These are phyloP conservation scores for Pyrenopolyporus hunteri DNA, from an alignment of 495 filamentous ascomycete species.

Conservation along the genomic window DNA sequence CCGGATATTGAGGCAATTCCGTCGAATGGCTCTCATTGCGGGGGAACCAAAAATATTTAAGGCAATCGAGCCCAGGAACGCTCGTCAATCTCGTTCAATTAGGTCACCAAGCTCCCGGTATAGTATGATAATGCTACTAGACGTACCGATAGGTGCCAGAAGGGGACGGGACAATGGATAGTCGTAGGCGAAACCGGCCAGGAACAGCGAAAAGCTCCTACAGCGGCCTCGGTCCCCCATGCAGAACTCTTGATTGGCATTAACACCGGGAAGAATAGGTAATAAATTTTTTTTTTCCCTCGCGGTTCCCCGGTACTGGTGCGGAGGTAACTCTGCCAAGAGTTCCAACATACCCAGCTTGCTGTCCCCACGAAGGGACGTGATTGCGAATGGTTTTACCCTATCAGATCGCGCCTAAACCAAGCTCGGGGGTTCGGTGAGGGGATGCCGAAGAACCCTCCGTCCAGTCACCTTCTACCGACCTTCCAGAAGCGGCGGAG, in stretches of 20 bases:
- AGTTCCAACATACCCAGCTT: conserved; percentile 30
- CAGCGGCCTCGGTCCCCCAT: conserved; percentile 26
- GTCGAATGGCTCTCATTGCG: conserved; percentile 32
- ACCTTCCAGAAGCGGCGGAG: conserved; percentile 44
- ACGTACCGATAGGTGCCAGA: conserved; percentile 8
- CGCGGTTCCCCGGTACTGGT: conserved; percentile 27
- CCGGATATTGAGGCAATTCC: conserved; percentile 33
- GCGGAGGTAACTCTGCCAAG: conserved; percentile 36
- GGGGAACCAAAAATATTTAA: conserved; percentile 25
- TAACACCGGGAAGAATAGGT: conserved; percentile 28
- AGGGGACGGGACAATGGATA: too few species aligned
- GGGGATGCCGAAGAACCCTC: conserved; percentile 40
- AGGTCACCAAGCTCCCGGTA: conserved; percentile 30
- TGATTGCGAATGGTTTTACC: conserved; percentile 35
- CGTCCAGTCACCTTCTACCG: conserved; percentile 43
- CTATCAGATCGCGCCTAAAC: conserved; percentile 32
- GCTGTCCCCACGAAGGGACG: conserved; percentile 30
- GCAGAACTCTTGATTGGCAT: conserved; percentile 29
- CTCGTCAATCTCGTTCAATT: conserved; percentile 32
- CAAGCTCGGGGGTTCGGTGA: conserved; percentile 46
- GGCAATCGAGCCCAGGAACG: conserved; percentile 28
- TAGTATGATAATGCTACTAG: conserved; percentile 31
- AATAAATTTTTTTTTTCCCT: conserved; percentile 27
- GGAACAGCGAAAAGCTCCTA: conserved; percentile 21
- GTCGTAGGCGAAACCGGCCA: conserved; percentile 7